Evolutionary conservation across 1,284 basidiomycete genomes (phyloP).

Genomic region (Tranzscheliella williamsii): DNA sequence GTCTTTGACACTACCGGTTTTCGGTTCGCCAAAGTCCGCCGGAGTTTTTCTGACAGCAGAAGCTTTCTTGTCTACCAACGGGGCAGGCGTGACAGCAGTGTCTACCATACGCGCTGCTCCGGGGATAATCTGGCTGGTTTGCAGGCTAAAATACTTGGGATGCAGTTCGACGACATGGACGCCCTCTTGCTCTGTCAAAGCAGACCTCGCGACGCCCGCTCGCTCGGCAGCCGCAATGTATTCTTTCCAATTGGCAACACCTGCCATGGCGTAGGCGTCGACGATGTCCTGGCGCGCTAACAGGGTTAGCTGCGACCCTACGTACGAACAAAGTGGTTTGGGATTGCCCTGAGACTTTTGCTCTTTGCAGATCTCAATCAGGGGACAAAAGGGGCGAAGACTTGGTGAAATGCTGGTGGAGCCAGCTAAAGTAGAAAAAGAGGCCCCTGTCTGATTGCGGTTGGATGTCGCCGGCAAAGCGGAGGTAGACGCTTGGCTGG

Average conservation of each 20-base stretch:
- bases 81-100: conserved; percentile 9
- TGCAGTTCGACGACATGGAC: conserved; percentile 27
- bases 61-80: conserved; percentile 16
- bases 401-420: conserved; percentile 1
- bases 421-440: background rate
- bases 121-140: conserved; percentile 13
- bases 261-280: conserved; percentile 36
- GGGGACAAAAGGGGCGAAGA: conserved; percentile 22
- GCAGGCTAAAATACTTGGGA: conserved; percentile 14
- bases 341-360: conserved; percentile 20
- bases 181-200: conserved; percentile 19
- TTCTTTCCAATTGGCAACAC: conserved; percentile 33
- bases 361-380: conserved; percentile 48
- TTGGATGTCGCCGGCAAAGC: conserved; percentile 1
- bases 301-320: conserved; percentile 16
- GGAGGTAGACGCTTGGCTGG: background rate
- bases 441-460: conserved; percentile 8
- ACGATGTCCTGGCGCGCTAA: conserved; percentile 24
- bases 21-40: background rate
- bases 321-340: conserved; percentile 21
- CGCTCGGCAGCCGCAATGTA: conserved; percentile 43
- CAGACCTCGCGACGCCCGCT: conserved; percentile 32
- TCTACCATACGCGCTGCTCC: conserved; percentile 15
- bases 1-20: background rate
- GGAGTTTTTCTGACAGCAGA: conserved; percentile 2